Conservation (phyloP, 2,329 filamentous ascomycete genomes). For the Penicillium sclerotigenum region DNA sequence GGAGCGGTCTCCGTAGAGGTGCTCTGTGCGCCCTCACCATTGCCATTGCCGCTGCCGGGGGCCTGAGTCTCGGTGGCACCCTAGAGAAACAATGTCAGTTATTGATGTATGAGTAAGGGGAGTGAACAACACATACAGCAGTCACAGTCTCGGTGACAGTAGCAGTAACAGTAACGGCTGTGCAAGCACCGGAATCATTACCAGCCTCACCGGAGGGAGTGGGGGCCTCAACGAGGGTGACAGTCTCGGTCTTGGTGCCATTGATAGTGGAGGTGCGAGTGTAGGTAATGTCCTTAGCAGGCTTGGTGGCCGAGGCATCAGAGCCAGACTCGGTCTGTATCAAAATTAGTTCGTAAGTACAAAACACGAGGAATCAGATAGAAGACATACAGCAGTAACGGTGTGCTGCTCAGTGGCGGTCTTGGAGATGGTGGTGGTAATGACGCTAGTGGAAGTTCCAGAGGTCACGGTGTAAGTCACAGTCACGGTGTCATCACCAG, state of each 20-base stretch:
- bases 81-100: conserved; percentile 1
- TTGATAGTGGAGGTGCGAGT: conserved; percentile 26
- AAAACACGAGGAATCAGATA: not conserved
- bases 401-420: conserved; percentile 31
- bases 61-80: not conserved
- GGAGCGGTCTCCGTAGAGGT: conserved; percentile 4
- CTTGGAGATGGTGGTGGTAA: conserved; percentile 39
- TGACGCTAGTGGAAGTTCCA: conserved; percentile 34
- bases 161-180: conserved; percentile 31
- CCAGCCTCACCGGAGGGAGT: conserved; percentile 14
- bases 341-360: not conserved
- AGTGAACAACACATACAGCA: conserved; percentile 27
- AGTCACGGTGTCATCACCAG: conserved; percentile 8
- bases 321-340: conserved; percentile 8
- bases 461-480: conserved; percentile 42
- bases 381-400: conserved; percentile 26
- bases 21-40: conserved; percentile 1
- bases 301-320: conserved; percentile 9
- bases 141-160: conserved; percentile 37
- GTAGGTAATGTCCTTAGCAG: conserved; percentile 4
- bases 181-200: conserved; percentile 13
- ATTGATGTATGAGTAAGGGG: not conserved
- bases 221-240: conserved; percentile 25
- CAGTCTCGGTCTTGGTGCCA: conserved; percentile 31
- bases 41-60: not conserved